These are phyloP conservation scores for Allium sativum DNA, from an alignment of 106 monocot genomes.

Conservation along the genomic window DNA sequence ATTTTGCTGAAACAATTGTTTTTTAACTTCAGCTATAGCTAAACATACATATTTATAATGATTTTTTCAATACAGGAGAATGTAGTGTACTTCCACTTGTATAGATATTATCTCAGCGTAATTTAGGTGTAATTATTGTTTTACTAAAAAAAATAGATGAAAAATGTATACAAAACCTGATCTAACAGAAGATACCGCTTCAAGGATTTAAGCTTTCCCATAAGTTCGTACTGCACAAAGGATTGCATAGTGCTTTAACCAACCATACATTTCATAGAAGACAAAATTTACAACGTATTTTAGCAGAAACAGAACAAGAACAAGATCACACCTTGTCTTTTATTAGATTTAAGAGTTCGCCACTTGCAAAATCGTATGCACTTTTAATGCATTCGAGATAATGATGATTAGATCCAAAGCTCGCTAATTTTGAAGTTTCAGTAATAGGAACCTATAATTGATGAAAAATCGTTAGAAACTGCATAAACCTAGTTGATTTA, in stretches of 20 bases:
- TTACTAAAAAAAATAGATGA: no score
- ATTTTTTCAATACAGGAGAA: no score
- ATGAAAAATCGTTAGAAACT: neutral
- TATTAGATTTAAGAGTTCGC: conserved; percentile 80
- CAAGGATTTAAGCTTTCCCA: conserved; percentile 75
- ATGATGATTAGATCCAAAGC: conserved; percentile 69
- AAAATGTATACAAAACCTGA: conserved; percentile 39
- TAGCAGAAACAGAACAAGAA: neutral
- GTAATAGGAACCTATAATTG: conserved; percentile 59
- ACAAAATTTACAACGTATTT: no score
- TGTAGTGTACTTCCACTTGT: no score
- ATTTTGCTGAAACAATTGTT: no score
- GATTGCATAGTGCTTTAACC: neutral
- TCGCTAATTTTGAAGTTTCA: conserved; percentile 67
- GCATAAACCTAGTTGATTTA: neutral
- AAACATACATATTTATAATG: no score
- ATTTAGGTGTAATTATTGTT: no score
- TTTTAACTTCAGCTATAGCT: no score
- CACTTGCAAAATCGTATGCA: conserved; percentile 91
- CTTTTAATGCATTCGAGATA: conserved; percentile 89
- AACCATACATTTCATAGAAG: neutral
- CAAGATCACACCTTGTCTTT: conserved; percentile 67
- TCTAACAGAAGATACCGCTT: conserved; percentile 92
- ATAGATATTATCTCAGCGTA: no score
- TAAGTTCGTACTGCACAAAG: conserved; percentile 63